Evolutionary conservation across 2,329 filamentous ascomycete species (phyloP).

Genomic region (Paracamarosporium sp.): DNA sequence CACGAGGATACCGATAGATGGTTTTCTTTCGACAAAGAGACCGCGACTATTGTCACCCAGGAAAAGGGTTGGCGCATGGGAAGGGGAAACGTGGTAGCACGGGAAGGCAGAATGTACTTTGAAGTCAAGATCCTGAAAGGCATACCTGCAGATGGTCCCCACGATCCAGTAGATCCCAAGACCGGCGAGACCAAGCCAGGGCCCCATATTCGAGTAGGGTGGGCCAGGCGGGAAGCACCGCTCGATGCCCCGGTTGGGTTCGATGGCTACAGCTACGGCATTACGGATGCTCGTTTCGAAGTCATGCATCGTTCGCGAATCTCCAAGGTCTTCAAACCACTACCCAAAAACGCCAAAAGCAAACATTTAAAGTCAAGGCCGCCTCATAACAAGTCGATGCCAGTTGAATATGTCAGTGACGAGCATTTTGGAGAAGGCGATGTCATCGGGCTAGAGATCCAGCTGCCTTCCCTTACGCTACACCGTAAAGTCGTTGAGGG

Average conservation of each 20-base stretch:
- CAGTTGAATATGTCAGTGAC: constrained; percentile 61
- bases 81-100: constrained; percentile 85
- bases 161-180: constrained; percentile 41
- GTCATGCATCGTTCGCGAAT: constrained; percentile 93
- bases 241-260: constrained; percentile 85
- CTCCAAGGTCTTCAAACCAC: constrained; percentile 74
- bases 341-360: constrained; percentile 47
- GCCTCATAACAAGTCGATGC: constrained; percentile 41
- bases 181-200: constrained; percentile 57
- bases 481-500: constrained; percentile 90
- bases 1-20: constrained; percentile 90
- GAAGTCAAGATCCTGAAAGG: constrained; percentile 90
- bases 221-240: constrained; percentile 80
- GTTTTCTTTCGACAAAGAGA: constrained; percentile 76
- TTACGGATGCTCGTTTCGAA: constrained; percentile 88
- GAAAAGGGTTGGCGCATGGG: constrained; percentile 93
- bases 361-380: constrained; percentile 49
- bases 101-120: constrained; percentile 92
- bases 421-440: constrained; percentile 88
- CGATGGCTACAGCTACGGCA: constrained; percentile 91
- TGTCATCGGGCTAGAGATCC: constrained; percentile 92
- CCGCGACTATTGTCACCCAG: constrained; percentile 80
- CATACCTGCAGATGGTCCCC: constrained; percentile 59
- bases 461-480: constrained; percentile 81
- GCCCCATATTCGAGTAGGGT: constrained; percentile 79